Percentiles rank a stretch among this genome's conserved stretches.
These are phyloP conservation scores for Aquilaria yunnanensis DNA, from an alignment of 345 rosid species.

Conservation along the genomic window DNA sequence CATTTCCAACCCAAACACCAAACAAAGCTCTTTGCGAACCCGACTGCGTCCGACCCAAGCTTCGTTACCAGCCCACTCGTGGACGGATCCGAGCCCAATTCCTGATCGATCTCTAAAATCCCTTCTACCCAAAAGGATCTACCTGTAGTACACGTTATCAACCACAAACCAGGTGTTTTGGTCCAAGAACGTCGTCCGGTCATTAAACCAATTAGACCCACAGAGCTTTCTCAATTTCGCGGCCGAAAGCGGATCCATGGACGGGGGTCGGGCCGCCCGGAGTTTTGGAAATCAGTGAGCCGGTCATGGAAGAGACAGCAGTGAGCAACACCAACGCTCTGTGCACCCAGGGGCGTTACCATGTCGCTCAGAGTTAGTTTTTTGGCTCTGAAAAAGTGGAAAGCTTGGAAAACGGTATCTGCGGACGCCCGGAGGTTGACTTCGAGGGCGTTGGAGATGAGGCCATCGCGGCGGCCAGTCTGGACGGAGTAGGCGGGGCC, in stretches of 20 bases:
- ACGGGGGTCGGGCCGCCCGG: conserved; percentile 35
- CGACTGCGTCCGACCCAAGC: conserved; percentile 25
- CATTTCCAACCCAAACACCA: conserved; percentile 42
- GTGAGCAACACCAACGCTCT: conserved; percentile 65
- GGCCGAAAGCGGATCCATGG: conserved; percentile 43
- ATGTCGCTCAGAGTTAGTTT: conserved; percentile 45
- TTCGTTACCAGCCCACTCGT: conserved; percentile 35
- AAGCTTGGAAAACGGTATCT: conserved; percentile 30
- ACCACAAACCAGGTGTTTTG: conserved; percentile 41
- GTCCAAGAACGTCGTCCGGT: conserved; percentile 57
- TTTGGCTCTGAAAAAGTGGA: conserved; percentile 30
- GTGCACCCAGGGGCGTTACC: conserved; percentile 69
- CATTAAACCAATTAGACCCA: conserved; percentile 11
- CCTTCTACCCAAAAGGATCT: conserved; percentile 40
- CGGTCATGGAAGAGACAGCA: conserved; percentile 57
- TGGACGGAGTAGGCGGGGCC: conserved; percentile 47
- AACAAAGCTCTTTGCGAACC: conserved; percentile 43
- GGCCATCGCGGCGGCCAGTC: conserved; percentile 61
- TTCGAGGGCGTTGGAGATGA: conserved; percentile 30
- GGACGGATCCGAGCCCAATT: conserved; percentile 36
- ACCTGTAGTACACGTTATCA: conserved; percentile 44
- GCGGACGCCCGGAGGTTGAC: conserved; percentile 65
- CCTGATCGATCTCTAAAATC: conserved; percentile 54
- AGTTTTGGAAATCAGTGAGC: conserved; percentile 34
- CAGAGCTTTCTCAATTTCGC: conserved; percentile 37